Evolutionary conservation across 345 rosid genomes (phyloP).

Genomic region (Kandelia obovata): DNA sequence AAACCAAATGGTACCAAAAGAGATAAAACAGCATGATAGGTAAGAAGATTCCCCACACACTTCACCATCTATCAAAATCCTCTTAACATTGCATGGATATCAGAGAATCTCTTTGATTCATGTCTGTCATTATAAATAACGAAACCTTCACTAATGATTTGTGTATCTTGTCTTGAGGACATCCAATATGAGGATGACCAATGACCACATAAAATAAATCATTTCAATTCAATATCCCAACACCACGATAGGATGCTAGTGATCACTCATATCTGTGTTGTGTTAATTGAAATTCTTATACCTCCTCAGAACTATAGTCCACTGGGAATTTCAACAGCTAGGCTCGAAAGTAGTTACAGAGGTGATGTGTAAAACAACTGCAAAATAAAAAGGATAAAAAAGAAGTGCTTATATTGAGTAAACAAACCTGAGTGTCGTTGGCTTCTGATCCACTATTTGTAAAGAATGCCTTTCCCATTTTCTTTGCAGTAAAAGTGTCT

Average conservation of each 20-base stretch:
- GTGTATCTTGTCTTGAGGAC: neutral
- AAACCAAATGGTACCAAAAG: no score
- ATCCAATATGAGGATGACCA: no score
- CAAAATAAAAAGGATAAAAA: no score
- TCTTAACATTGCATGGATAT: neutral
- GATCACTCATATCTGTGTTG: neutral
- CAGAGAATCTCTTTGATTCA: neutral
- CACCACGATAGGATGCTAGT: no score
- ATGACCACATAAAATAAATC: no score
- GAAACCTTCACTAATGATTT: neutral
- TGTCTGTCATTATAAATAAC: neutral
- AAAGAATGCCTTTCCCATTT: slow-evolving; percentile 89
- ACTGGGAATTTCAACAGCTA: neutral
- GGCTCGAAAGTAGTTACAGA: neutral
- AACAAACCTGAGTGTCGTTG: slow-evolving; percentile 83
- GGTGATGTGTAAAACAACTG: neutral
- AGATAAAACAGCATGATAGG: no score
- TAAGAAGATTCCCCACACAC: no score
- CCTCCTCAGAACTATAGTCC: neutral
- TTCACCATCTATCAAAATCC: no score
- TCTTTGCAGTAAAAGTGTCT: slow-evolving; percentile 70
- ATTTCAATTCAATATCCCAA: no score
- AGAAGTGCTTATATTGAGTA: neutral
- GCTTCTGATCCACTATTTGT: slow-evolving; percentile 98
- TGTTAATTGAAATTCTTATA: neutral